phyloP scores from a whole-genome alignment of 1,284 basidiomycete genomes.

The Uromyces viciae-fabae region DNA sequence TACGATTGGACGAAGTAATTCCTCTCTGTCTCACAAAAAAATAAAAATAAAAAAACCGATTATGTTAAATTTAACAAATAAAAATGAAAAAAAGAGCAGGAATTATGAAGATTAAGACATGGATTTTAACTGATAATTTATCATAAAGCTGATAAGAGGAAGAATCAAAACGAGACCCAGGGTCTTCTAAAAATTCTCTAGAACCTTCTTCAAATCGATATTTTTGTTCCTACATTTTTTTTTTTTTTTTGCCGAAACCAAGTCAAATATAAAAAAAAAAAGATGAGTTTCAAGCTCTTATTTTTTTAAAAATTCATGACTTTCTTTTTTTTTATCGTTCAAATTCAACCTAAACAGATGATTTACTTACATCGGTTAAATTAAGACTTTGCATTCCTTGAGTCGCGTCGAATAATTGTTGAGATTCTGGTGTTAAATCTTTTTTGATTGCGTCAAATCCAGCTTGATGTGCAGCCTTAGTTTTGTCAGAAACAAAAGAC shows the following conservation, averaged over 20 bases:
- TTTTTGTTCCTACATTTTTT: constrained; percentile 16
- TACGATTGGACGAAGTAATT: no score
- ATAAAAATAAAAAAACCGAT: background rate
- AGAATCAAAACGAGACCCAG: background rate
- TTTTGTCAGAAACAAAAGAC: constrained; percentile 11
- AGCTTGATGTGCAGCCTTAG: constrained; percentile 30
- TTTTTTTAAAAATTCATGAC: background rate
- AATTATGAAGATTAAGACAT: no score
- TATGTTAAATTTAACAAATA: background rate
- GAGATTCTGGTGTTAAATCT: constrained; percentile 21
- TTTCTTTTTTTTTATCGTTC: no score
- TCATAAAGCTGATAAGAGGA: background rate
- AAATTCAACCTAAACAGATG: no score
- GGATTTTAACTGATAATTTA: background rate
- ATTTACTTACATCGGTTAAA: constrained; percentile 6
- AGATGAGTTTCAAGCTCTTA: no score
- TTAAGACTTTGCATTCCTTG: constrained; percentile 35
- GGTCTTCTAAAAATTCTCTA: constrained; percentile 13
- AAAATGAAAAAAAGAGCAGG: background rate
- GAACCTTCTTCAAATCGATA: constrained; percentile 10
- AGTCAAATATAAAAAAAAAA: background rate
- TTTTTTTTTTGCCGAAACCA: no score
- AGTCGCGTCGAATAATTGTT: constrained; percentile 14
- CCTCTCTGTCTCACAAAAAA: no score
- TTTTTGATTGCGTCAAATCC: constrained; percentile 35